phyloP scores from a whole-genome alignment of 306 rosid species.

The Cicer bijugum region DNA sequence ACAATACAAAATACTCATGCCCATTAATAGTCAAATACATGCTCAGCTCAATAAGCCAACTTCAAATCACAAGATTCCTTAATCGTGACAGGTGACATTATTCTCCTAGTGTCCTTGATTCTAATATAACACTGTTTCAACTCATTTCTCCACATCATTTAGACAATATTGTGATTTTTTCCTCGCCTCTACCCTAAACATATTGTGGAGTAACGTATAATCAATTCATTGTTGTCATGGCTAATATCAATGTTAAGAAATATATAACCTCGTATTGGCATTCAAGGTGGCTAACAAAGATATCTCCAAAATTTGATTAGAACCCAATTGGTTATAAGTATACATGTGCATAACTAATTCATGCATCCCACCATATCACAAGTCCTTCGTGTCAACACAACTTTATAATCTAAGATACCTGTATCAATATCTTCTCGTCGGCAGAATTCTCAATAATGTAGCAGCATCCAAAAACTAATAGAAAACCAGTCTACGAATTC shows the following conservation, averaged over 20 bases:
- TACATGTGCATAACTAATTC: slow-evolving; percentile 25
- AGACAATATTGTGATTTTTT: background rate
- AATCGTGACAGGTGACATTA: background rate
- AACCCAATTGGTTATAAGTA: slow-evolving; percentile 10
- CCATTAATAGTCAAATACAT: background rate
- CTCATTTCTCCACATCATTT: background rate
- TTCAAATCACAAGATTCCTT: background rate
- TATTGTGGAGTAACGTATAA: background rate
- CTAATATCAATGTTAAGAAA: slow-evolving; percentile 15
- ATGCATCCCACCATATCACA: slow-evolving; percentile 18
- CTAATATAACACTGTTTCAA: background rate
- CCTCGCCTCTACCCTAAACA: background rate
- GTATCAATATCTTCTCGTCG: slow-evolving; percentile 26
- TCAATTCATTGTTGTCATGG: background rate
- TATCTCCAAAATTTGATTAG: slow-evolving; percentile 23
- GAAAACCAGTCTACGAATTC: slow-evolving; percentile 31
- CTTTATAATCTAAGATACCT: slow-evolving; percentile 41
- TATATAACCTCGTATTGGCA: background rate
- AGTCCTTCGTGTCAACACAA: slow-evolving; percentile 4
- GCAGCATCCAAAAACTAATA: slow-evolving; percentile 28
- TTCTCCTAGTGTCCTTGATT: background rate
- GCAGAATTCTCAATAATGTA: slow-evolving; percentile 24
- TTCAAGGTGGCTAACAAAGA: slow-evolving; percentile 16
- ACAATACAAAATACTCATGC: background rate
- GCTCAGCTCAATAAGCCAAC: background rate